A percentile compares a stretch with the other conserved stretches of the same genome.
These are phyloP conservation scores for Kappamyces sp. DNA, from an alignment of 192 early-diverging fungal species.

Conservation along the genomic window DNA sequence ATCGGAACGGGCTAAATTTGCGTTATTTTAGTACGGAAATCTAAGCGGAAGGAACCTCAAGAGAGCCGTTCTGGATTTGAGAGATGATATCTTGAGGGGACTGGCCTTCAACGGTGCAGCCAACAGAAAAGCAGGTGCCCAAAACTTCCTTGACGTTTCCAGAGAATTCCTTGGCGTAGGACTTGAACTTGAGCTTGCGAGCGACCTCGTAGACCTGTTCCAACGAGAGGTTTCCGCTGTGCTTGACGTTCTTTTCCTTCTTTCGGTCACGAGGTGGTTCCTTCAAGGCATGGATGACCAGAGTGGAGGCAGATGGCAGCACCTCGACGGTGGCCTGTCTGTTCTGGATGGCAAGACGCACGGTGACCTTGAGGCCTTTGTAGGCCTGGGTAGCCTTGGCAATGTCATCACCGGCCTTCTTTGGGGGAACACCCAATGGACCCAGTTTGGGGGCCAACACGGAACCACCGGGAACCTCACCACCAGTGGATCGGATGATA, in stretches of 20 bases:
- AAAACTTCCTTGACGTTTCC: conserved; percentile 97
- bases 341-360: conserved; percentile 98
- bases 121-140: conserved; percentile 86
- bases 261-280: conserved; percentile 95
- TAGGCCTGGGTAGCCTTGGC: conserved; percentile 98
- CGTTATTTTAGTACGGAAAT: not conserved
- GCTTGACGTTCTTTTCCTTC: conserved; percentile 99
- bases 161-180: conserved; percentile 83
- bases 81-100: conserved; percentile 78
- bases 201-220: conserved; percentile 94
- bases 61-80: conserved; percentile 71
- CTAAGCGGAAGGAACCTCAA: conserved; percentile 17
- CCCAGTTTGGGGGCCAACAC: conserved; percentile 99
- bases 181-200: conserved; percentile 93
- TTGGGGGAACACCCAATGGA: conserved; percentile 97
- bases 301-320: conserved; percentile 91
- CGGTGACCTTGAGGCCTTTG: conserved; percentile 99
- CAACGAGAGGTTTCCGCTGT: conserved; percentile 91
- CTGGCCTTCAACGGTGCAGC: conserved; percentile 98
- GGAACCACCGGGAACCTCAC: conserved; percentile 95
- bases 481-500: conserved; percentile 95
- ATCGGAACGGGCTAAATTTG: too few species aligned
- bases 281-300: conserved; percentile 95
- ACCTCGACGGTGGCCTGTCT: conserved; percentile 97
- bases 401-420: conserved; percentile 99